These are phyloP conservation scores for Themeda triandra DNA, from an alignment of 176 grass and related monocot species.

Conservation along the genomic window DNA sequence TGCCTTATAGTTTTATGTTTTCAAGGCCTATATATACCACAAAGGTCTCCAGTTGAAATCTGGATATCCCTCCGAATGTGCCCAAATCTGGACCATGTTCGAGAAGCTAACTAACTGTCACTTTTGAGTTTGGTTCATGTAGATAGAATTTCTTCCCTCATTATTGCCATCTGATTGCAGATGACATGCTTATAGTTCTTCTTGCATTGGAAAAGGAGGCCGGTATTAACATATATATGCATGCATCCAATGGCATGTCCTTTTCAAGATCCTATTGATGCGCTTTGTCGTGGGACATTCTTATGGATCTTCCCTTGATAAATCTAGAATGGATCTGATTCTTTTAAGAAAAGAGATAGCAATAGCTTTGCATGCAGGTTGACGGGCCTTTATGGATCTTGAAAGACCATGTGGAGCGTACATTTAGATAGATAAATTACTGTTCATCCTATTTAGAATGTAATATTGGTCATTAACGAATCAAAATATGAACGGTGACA, in stretches of 20 bases:
- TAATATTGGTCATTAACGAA: not conserved
- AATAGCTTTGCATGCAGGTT: not conserved
- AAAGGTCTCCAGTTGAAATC: not conserved
- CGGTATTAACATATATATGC: not conserved
- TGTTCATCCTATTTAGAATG: not conserved
- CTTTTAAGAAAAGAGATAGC: conserved; percentile 8
- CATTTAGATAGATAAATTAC: not conserved
- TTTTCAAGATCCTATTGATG: not conserved
- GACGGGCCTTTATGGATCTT: not conserved
- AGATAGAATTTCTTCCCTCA: not conserved
- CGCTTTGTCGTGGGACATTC: conserved; percentile 32
- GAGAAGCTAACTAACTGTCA: not conserved
- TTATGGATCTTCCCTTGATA: conserved; percentile 31
- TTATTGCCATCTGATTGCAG: not conserved
- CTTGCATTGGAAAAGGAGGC: not conserved
- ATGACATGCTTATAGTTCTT: not conserved
- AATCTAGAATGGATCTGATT: conserved; percentile 16
- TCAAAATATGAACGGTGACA: too few relatives aligned
- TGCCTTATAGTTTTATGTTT: not conserved
- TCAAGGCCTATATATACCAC: not conserved
- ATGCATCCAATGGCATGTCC: not conserved
- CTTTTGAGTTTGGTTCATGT: conserved; percentile 18
- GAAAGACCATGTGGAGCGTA: not conserved
- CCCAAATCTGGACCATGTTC: not conserved
- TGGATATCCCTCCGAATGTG: conserved; percentile 40